Conservation (phyloP, 2,329 filamentous ascomycete species). For the Fusarium chaquense region DNA sequence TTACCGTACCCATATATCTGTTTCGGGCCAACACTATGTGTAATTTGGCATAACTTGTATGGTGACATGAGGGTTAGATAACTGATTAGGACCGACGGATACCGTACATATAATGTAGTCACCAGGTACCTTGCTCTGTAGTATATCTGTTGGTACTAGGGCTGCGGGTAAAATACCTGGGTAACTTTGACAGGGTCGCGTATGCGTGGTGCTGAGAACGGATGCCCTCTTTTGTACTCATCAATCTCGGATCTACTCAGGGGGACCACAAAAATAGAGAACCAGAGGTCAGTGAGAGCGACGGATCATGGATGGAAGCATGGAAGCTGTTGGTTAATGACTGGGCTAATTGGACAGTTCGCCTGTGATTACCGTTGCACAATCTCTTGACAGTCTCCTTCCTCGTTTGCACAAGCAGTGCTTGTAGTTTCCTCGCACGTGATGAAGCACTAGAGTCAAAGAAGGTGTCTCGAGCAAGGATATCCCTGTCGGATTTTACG, state of each 20-base stretch:
- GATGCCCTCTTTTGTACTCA: conserved; percentile 12
- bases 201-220: conserved; percentile 28
- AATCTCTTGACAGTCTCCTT: conserved; percentile 24
- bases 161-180: conserved; percentile 17
- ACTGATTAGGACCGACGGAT: conserved; percentile 23
- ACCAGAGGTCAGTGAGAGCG: neutral
- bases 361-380: neutral
- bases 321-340: conserved; percentile 7
- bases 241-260: conserved; percentile 35
- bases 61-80: conserved; percentile 14
- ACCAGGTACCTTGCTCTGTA: neutral
- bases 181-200: conserved; percentile 28
- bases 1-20: conserved; percentile 35
- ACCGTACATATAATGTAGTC: neutral
- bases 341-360: neutral
- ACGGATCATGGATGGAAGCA: conserved; percentile 3
- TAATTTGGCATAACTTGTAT: conserved; percentile 19
- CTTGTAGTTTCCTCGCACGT: conserved; percentile 38
- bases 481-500: conserved; percentile 35
- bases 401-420: conserved; percentile 30
- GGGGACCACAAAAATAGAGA: conserved; percentile 35
- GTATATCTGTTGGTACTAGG: neutral
- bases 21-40: conserved; percentile 28
- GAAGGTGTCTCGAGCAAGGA: conserved; percentile 16
- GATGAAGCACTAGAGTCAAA: conserved; percentile 35